These are phyloP conservation scores for Haematococcus sp. DNA, from an alignment of 139 green algal genomes.

Conservation along the genomic window DNA sequence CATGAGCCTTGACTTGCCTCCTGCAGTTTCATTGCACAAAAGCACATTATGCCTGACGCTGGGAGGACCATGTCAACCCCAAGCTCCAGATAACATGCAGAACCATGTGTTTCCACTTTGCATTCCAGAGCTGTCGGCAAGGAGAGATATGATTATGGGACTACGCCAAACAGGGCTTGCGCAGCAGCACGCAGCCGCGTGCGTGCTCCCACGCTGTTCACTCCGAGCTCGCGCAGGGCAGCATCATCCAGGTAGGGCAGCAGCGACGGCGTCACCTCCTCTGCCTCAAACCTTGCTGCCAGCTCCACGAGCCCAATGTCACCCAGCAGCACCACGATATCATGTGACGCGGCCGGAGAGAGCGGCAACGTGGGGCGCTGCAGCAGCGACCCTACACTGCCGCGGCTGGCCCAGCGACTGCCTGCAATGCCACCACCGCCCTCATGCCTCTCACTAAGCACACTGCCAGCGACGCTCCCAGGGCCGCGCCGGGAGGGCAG, in stretches of 20 bases:
- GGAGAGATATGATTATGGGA: too few relatives aligned
- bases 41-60: too few relatives aligned
- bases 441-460: too few relatives aligned
- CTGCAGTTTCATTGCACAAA: too few relatives aligned
- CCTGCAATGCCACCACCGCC: too few relatives aligned
- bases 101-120: too few relatives aligned
- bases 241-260: constrained; percentile 6
- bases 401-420: not conserved
- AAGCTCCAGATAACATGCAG: too few relatives aligned
- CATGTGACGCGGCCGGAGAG: not conserved
- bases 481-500: not conserved
- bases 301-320: not conserved
- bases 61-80: too few relatives aligned
- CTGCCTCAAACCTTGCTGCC: not conserved
- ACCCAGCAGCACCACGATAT: not conserved
- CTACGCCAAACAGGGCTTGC: not conserved
- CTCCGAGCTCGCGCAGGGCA: not conserved
- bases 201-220: constrained; percentile 7
- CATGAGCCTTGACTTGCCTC: too few relatives aligned
- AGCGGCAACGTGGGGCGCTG: not conserved
- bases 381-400: not conserved
- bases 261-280: not conserved
- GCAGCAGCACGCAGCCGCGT: not conserved
- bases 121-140: too few relatives aligned
- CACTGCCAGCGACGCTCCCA: not conserved